Percentiles rank a stretch among this genome's conserved stretches.
These are phyloP conservation scores for Rachicladosporium sp. DNA, from an alignment of 2,329 filamentous ascomycete species.

Conservation along the genomic window DNA sequence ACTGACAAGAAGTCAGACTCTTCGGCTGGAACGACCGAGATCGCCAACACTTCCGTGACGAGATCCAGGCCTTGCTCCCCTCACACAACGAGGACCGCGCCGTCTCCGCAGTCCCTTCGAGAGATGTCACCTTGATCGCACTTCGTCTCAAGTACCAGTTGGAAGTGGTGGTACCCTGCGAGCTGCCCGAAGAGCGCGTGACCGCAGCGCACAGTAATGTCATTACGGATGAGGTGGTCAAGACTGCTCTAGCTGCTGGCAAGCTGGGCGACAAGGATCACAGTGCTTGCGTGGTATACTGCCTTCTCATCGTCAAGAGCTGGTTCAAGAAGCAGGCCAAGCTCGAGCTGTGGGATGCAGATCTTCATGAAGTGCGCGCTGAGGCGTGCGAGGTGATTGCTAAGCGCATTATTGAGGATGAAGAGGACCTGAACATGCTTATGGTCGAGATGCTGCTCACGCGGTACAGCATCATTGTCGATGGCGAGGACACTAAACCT, in stretches of 20 bases:
- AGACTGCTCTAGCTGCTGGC: constrained; percentile 72
- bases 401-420: constrained; percentile 72
- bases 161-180: constrained; percentile 79
- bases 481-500: constrained; percentile 59
- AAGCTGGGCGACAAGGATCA: constrained; percentile 40
- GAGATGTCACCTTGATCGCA: constrained; percentile 78
- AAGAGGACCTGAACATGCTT: constrained; percentile 67
- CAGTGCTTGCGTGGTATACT: constrained; percentile 69
- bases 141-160: constrained; percentile 83
- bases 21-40: constrained; percentile 24
- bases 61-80: constrained; percentile 45
- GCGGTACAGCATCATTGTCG: constrained; percentile 69
- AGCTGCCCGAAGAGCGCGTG: constrained; percentile 64
- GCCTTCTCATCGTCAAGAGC: constrained; percentile 59
- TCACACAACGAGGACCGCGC: constrained; percentile 45
- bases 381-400: constrained; percentile 83
- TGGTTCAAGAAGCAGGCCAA: constrained; percentile 71
- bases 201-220: constrained; percentile 72
- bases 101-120: constrained; percentile 57
- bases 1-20: constrained; percentile 3
- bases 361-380: constrained; percentile 67
- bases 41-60: constrained; percentile 29
- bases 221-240: constrained; percentile 67
- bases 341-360: constrained; percentile 83
- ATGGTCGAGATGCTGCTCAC: constrained; percentile 73